phyloP scores from a whole-genome alignment of 495 filamentous ascomycete genomes.

The Aspergillus baeticus region DNA sequence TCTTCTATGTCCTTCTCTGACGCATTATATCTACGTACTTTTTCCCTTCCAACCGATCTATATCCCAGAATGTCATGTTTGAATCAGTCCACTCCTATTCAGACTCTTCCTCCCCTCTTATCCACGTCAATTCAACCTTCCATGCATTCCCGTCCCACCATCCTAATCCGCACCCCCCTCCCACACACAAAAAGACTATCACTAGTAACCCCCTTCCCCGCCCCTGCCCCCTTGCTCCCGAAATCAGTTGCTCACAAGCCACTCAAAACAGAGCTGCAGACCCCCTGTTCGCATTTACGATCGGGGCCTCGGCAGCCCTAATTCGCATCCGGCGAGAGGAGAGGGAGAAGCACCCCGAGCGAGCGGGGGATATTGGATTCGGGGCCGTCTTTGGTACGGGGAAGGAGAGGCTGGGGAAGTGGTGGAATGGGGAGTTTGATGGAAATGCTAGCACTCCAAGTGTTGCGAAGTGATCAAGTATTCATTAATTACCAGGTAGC shows the following conservation, averaged over 20 bases:
- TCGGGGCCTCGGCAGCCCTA: constrained; percentile 64
- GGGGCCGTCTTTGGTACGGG: constrained; percentile 31
- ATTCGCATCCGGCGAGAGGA: constrained; percentile 75
- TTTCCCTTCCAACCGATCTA: background rate
- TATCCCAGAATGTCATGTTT: too few species aligned
- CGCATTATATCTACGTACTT: background rate
- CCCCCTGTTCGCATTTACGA: constrained; percentile 81
- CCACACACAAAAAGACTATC: too few species aligned
- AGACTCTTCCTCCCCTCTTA: background rate
- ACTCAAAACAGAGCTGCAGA: constrained; percentile 60
- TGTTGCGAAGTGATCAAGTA: constrained; percentile 1
- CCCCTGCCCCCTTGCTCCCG: background rate
- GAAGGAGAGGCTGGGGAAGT: constrained; percentile 33
- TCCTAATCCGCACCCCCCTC: too few species aligned
- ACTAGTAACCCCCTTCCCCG: background rate
- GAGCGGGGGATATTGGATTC: constrained; percentile 32
- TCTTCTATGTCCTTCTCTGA: background rate
- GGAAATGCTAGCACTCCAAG: constrained; percentile 4
- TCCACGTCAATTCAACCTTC: background rate
- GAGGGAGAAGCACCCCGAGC: constrained; percentile 51
- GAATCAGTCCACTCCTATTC: too few species aligned
- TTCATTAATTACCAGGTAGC: too few species aligned
- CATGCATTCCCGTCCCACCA: background rate
- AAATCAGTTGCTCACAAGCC: background rate
- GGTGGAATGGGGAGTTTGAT: constrained; percentile 48